phyloP scores from a whole-genome alignment of 306 rosid genomes.

The Dicorynia guianensis region DNA sequence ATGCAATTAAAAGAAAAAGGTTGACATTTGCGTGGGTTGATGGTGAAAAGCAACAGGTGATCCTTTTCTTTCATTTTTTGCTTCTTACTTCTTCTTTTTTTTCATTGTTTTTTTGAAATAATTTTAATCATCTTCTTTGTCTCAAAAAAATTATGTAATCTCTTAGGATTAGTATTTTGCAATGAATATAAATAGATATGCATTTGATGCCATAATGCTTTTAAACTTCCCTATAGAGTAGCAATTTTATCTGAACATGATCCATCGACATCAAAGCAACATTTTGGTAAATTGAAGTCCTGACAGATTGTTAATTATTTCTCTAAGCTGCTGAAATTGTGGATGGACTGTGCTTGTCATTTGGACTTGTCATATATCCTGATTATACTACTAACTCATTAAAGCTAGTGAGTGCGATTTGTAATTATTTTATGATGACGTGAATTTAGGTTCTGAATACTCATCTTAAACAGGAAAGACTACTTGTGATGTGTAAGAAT shows the following conservation, averaged over 20 bases:
- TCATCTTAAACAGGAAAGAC: slow-evolving; percentile 14
- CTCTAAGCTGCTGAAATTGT: slow-evolving; percentile 1
- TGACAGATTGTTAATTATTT: not conserved
- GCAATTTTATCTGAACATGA: slow-evolving; percentile 22
- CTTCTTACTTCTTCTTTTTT: not conserved
- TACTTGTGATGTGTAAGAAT: slow-evolving; percentile 5
- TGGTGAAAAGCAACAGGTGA: slow-evolving; percentile 88
- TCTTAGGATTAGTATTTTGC: not conserved
- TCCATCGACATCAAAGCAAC: slow-evolving; percentile 1
- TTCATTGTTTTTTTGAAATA: not conserved
- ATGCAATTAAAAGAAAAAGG: slow-evolving; percentile 63
- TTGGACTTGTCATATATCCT: not conserved
- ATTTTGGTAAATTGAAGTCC: slow-evolving; percentile 4
- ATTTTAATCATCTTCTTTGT: slow-evolving; percentile 13
- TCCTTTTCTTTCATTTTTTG: slow-evolving; percentile 20
- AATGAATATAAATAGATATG: slow-evolving; percentile 5
- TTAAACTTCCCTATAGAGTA: slow-evolving; percentile 1
- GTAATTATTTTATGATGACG: not conserved
- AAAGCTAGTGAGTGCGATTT: no score
- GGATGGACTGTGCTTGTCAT: not conserved
- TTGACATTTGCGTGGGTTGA: slow-evolving; percentile 95
- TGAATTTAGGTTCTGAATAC: not conserved
- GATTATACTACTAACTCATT: no score
- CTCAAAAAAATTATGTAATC: slow-evolving; percentile 5
- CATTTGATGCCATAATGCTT: not conserved